Percentiles rank a stretch among this genome's conserved stretches.
Evolutionary conservation across 129 eudicot species (phyloP).

Genomic region (Logfia minima): DNA sequence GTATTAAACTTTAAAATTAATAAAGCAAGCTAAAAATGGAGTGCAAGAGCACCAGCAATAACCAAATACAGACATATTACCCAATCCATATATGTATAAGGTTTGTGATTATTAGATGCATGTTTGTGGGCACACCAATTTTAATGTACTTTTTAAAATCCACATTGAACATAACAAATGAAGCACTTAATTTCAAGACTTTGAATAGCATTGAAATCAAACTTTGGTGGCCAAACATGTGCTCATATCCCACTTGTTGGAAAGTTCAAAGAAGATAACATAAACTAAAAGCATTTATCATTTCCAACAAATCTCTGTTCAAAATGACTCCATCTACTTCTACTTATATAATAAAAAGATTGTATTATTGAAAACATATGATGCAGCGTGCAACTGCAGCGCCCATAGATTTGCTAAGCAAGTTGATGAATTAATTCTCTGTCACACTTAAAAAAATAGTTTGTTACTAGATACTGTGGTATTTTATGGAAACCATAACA

Average conservation of each 20-base stretch:
- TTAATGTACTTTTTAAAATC: no score
- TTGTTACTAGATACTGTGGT: no score
- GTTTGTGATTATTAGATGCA: no score
- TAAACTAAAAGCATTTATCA: not conserved
- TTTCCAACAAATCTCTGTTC: not conserved
- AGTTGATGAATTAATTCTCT: not conserved
- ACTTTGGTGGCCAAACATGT: not conserved
- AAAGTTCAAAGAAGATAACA: not conserved
- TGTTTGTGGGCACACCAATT: no score
- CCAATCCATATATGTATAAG: no score
- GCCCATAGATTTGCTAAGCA: conserved; percentile 1
- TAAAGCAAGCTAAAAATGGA: no score
- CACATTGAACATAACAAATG: no score
- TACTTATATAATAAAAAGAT: not conserved
- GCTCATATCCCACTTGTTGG: not conserved
- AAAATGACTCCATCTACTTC: not conserved
- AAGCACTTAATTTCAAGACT: not conserved
- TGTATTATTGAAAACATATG: not conserved
- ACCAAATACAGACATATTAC: no score
- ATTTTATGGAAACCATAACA: no score
- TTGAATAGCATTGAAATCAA: not conserved
- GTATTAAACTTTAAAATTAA: no score
- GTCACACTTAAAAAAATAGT: no score
- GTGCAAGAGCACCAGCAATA: no score
- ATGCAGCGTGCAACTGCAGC: not conserved